These are phyloP conservation scores for Talaromyces sp. DNA, from an alignment of 2,329 filamentous ascomycete genomes.

Conservation along the genomic window DNA sequence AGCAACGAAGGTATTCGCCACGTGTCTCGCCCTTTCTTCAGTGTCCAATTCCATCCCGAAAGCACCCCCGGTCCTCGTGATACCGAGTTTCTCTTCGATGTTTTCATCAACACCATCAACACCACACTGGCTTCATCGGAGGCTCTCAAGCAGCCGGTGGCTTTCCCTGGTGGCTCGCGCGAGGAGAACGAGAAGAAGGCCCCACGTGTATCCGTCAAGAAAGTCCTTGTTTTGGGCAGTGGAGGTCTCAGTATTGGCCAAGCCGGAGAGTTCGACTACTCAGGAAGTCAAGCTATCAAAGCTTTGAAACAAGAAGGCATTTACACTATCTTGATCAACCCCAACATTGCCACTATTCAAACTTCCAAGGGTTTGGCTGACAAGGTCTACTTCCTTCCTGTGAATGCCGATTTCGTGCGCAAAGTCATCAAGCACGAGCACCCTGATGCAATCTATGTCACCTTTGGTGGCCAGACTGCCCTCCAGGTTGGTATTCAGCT, in stretches of 20 bases:
- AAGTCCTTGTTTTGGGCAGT: conserved; percentile 88
- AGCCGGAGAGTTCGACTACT: conserved; percentile 98
- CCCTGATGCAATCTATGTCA: conserved; percentile 94
- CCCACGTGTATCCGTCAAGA: conserved; percentile 81
- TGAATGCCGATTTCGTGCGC: conserved; percentile 93
- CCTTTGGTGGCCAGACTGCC: conserved; percentile 95
- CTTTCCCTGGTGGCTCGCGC: conserved; percentile 78
- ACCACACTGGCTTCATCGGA: conserved; percentile 63
- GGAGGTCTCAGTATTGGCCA: conserved; percentile 96
- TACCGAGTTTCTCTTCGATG: conserved; percentile 94
- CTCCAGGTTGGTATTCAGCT: conserved; percentile 95
- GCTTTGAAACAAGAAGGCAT: conserved; percentile 96
- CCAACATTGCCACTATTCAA: conserved; percentile 98
- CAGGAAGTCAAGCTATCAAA: conserved; percentile 96
- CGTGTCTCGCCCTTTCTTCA: conserved; percentile 81
- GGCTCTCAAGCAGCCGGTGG: conserved; percentile 66
- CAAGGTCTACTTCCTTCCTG: conserved; percentile 97
- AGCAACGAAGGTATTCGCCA: conserved; percentile 98
- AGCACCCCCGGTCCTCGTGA: conserved; percentile 92
- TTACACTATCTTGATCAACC: conserved; percentile 97
- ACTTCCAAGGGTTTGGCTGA: conserved; percentile 96
- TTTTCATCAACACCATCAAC: conserved; percentile 83
- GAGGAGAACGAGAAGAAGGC: conserved; percentile 72
- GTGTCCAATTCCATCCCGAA: conserved; percentile 98
- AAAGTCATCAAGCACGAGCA: conserved; percentile 95